Conservation (phyloP, 257 asterid species). For the Voacanga thouarsii region DNA sequence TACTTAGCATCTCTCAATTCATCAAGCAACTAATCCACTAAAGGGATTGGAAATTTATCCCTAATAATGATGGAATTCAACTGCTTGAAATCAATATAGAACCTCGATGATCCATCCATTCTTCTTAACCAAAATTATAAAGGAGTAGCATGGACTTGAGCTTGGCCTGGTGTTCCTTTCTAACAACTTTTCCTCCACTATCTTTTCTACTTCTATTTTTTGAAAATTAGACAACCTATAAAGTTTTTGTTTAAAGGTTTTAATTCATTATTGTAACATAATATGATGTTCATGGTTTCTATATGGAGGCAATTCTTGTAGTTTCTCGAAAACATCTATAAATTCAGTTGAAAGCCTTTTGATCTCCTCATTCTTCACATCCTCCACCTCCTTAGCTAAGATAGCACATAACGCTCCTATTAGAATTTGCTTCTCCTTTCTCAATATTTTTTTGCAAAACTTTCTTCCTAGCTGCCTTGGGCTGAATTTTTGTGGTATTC, state of each 20-base stretch:
- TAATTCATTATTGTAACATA: not conserved
- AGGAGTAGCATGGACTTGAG: not conserved
- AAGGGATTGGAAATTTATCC: too few species aligned
- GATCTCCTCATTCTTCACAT: not conserved
- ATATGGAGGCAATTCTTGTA: not conserved
- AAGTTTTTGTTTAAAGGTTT: not conserved
- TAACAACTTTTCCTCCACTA: conserved; percentile 2
- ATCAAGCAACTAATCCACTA: too few species aligned
- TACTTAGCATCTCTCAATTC: too few species aligned
- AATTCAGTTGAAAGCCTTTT: not conserved
- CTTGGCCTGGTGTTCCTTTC: not conserved
- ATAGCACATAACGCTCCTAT: too few species aligned
- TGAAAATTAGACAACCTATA: conserved; percentile 14
- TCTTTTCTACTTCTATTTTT: not conserved
- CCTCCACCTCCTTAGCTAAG: too few species aligned
- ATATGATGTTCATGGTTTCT: not conserved
- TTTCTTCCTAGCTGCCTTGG: not conserved
- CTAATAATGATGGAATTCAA: too few species aligned
- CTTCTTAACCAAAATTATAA: not conserved
- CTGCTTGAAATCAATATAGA: not conserved
- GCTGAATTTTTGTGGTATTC: not conserved
- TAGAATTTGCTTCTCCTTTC: too few species aligned
- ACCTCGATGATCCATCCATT: conserved; percentile 4
- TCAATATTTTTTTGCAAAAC: not conserved
- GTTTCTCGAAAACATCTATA: not conserved